phyloP scores from a whole-genome alignment of 2,329 filamentous ascomycete species.

The Cytospora piceicola region DNA sequence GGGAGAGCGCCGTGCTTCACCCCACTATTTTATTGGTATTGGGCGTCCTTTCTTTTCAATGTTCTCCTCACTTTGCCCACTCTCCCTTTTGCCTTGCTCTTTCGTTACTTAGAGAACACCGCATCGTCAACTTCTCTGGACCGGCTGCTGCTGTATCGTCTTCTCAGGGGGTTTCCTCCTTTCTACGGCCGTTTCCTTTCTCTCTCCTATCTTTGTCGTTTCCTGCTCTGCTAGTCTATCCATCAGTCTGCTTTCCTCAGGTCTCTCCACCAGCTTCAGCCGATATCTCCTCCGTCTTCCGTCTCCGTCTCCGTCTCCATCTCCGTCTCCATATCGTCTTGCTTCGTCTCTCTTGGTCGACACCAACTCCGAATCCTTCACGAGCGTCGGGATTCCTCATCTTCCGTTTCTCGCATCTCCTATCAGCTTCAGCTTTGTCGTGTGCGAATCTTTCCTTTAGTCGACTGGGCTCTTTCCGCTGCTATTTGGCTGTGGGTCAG shows the following conservation, averaged over 20 bases:
- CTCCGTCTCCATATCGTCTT: constrained; percentile 32
- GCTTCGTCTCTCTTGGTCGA: constrained; percentile 30
- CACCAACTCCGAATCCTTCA: constrained; percentile 33
- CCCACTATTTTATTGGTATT: constrained; percentile 22
- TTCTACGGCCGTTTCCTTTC: constrained; percentile 48
- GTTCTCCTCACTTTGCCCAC: constrained; percentile 30
- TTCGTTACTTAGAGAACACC: constrained; percentile 38
- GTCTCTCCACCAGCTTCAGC: constrained; percentile 22
- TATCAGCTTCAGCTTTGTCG: constrained; percentile 28
- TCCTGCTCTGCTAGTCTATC: constrained; percentile 36
- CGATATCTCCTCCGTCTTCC: constrained; percentile 29
- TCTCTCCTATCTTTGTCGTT: constrained; percentile 42
- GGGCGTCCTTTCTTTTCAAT: constrained; percentile 25
- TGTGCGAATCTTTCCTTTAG: constrained; percentile 29
- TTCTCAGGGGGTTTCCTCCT: constrained; percentile 44
- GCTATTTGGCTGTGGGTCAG: constrained; percentile 25
- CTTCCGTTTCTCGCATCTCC: constrained; percentile 31
- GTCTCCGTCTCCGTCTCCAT: constrained; percentile 34
- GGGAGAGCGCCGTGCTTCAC: constrained; percentile 17
- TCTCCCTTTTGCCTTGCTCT: constrained; percentile 31
- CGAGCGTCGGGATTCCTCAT: constrained; percentile 31
- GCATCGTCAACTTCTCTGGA: constrained; percentile 43
- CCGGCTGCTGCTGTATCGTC: constrained; percentile 45
- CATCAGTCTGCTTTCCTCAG: constrained; percentile 34
- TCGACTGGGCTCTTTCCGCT: constrained; percentile 25